Conservation (phyloP, 441 rosid species). For the Lepidium campestre region DNA sequence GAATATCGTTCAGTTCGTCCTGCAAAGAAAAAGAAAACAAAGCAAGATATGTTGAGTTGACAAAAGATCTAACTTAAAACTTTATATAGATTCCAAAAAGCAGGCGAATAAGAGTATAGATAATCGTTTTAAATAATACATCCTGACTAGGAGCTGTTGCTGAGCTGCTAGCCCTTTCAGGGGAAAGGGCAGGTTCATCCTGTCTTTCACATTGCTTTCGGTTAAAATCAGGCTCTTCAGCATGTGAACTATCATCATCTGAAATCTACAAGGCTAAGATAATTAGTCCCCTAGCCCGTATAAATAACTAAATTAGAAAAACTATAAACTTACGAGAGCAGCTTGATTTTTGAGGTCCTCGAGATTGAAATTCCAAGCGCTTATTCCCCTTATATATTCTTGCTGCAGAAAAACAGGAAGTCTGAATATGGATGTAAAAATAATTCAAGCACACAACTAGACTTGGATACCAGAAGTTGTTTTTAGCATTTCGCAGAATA, state of each 20-base stretch:
- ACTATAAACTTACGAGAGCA: slow-evolving; percentile 60
- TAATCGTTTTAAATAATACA: slow-evolving; percentile 38
- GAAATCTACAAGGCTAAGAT: slow-evolving; percentile 57
- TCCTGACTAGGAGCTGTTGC: slow-evolving; percentile 47
- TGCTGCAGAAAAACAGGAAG: slow-evolving; percentile 49
- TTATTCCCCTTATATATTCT: slow-evolving; percentile 94
- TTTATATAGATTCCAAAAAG: slow-evolving; percentile 5
- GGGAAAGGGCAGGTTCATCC: slow-evolving; percentile 40
- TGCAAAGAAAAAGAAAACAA: slow-evolving; percentile 35
- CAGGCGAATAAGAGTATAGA: background rate
- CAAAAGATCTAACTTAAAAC: background rate
- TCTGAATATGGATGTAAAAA: slow-evolving; percentile 1
- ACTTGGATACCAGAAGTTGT: slow-evolving; percentile 2
- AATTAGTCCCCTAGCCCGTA: slow-evolving; percentile 6
- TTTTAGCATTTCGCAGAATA: background rate
- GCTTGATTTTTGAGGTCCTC: slow-evolving; percentile 94
- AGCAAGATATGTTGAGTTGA: slow-evolving; percentile 14
- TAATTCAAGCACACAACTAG: slow-evolving; percentile 1
- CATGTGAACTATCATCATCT: slow-evolving; percentile 47
- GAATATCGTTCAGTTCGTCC: slow-evolving; percentile 61
- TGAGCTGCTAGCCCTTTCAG: slow-evolving; percentile 44
- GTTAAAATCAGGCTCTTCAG: slow-evolving; percentile 41
- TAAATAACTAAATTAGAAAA: slow-evolving; percentile 1
- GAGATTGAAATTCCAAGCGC: slow-evolving; percentile 99
- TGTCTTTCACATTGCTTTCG: slow-evolving; percentile 39